Evolutionary conservation across 257 asterid species (phyloP).

Genomic region (Coffea eugenioides): DNA sequence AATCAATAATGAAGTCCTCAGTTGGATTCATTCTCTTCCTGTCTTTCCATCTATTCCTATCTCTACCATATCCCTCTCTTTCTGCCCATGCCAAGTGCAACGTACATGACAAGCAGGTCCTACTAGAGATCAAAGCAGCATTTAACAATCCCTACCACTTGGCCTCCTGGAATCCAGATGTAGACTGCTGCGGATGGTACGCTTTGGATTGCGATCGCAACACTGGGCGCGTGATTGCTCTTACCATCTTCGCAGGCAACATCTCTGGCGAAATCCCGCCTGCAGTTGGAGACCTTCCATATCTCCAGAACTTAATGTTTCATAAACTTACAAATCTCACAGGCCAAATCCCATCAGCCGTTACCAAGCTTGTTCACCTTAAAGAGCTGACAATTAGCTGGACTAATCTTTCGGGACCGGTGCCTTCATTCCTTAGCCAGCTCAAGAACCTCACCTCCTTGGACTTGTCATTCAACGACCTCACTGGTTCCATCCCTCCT

Average conservation of each 20-base stretch:
- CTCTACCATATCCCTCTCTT: background rate
- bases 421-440: constrained; percentile 38
- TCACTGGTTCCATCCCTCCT: constrained; percentile 25
- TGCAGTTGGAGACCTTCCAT: constrained; percentile 41
- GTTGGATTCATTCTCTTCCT: constrained; percentile 4
- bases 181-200: constrained; percentile 62
- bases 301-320: constrained; percentile 24
- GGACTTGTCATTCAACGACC: constrained; percentile 6
- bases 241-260: constrained; percentile 29
- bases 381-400: constrained; percentile 22
- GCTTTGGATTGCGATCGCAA: constrained; percentile 36
- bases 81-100: constrained; percentile 35
- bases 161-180: constrained; percentile 50
- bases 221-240: constrained; percentile 40
- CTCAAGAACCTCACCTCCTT: constrained; percentile 26
- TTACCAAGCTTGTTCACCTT: constrained; percentile 34
- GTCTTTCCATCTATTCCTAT: constrained; percentile 18
- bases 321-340: constrained; percentile 24
- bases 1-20: too few relatives aligned
- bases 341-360: constrained; percentile 33
- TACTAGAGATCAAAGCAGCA: constrained; percentile 48
- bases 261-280: constrained; percentile 52
- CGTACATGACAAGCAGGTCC: constrained; percentile 56
- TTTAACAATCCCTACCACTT: constrained; percentile 45
- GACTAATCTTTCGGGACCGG: constrained; percentile 36